phyloP scores from a whole-genome alignment of 768 basidiomycete genomes.

The Boletus sp. region DNA sequence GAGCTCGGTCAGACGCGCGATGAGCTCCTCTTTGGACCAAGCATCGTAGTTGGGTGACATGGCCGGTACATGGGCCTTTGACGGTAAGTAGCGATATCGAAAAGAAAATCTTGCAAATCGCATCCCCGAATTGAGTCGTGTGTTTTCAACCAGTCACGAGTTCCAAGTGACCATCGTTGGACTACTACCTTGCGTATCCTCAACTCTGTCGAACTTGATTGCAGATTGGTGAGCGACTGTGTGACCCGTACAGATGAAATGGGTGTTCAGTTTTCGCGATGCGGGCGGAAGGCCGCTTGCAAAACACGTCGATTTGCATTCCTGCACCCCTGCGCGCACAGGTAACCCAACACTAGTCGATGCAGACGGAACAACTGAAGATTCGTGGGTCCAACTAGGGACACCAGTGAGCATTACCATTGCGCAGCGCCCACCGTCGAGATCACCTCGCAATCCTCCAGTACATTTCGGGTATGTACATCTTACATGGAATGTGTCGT shows the following conservation, averaged over 20 bases:
- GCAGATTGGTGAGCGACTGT: too few relatives aligned
- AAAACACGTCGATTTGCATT: too few relatives aligned
- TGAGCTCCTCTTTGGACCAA: constrained; percentile 68
- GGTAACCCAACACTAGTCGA: too few relatives aligned
- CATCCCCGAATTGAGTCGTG: constrained; percentile 19
- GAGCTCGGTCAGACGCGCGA: constrained; percentile 57
- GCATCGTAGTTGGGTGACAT: constrained; percentile 46
- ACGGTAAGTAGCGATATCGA: constrained; percentile 33
- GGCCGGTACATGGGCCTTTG: constrained; percentile 28
- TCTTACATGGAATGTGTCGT: constrained; percentile 10
- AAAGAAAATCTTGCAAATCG: constrained; percentile 30
- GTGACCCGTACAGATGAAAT: too few relatives aligned
- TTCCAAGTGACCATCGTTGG: neutral
- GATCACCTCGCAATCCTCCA: too few relatives aligned
- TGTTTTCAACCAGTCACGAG: neutral
- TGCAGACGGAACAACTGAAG: too few relatives aligned
- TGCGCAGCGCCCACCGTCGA: neutral
- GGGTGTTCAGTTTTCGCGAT: too few relatives aligned
- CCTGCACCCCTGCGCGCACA: too few relatives aligned
- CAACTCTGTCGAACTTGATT: too few relatives aligned
- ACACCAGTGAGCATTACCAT: neutral
- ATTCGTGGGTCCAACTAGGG: too few relatives aligned
- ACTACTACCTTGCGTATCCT: too few relatives aligned
- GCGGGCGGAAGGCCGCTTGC: too few relatives aligned
- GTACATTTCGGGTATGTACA: constrained; percentile 5